phyloP scores from a whole-genome alignment of 2,329 filamentous ascomycete genomes.

The Fusarium sp. region DNA sequence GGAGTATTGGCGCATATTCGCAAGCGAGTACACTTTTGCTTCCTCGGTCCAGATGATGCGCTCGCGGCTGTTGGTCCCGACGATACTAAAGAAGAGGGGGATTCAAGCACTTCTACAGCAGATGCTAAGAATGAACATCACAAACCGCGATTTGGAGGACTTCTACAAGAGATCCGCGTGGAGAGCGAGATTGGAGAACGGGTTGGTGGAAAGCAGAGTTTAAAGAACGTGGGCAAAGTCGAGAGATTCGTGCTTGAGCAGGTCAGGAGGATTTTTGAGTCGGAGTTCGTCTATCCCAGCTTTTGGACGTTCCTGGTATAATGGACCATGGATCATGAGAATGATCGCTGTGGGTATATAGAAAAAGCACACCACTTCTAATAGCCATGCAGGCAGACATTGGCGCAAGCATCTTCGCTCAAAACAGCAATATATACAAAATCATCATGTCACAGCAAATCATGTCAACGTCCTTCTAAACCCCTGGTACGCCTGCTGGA shows the following conservation, averaged over 20 bases:
- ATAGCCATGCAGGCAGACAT: background rate
- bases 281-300: constrained; percentile 98
- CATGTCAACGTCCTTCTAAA: constrained; percentile 84
- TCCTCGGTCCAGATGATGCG: constrained; percentile 91
- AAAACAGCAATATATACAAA: constrained; percentile 10
- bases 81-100: constrained; percentile 46
- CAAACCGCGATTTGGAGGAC: constrained; percentile 68
- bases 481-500: constrained; percentile 92
- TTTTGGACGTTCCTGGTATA: constrained; percentile 97
- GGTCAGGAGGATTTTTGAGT: constrained; percentile 96
- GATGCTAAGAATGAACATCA: constrained; percentile 46
- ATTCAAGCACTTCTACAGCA: background rate
- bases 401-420: constrained; percentile 23
- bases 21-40: constrained; percentile 91
- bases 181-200: constrained; percentile 97
- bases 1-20: constrained; percentile 93
- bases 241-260: constrained; percentile 97
- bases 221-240: constrained; percentile 99
- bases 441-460: constrained; percentile 21
- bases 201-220: constrained; percentile 89
- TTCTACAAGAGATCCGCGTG: constrained; percentile 92
- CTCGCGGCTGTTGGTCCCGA: constrained; percentile 73
- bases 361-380: constrained; percentile 22
- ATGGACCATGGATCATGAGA: constrained; percentile 15
- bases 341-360: constrained; percentile 40